Evolutionary conservation across 495 filamentous ascomycete species (phyloP).

Genomic region (Hypoxylon crocopeplum): DNA sequence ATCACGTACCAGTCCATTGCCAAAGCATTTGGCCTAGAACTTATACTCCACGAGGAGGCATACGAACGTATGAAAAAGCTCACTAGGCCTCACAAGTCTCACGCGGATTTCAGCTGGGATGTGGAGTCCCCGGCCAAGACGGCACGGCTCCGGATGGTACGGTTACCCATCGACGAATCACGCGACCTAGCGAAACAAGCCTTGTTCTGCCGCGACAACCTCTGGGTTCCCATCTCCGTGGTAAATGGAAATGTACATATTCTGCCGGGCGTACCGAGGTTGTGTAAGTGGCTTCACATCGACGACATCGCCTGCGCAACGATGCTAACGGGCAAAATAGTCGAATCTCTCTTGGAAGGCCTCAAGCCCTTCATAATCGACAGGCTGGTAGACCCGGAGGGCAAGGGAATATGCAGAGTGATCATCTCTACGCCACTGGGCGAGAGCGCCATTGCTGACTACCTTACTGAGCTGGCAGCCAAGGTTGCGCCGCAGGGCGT

Average conservation of each 20-base stretch:
- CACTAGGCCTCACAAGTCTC: slow-evolving; percentile 71
- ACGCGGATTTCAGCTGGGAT: slow-evolving; percentile 85
- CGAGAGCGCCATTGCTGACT: slow-evolving; percentile 84
- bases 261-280: slow-evolving; percentile 83
- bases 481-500: slow-evolving; percentile 74
- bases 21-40: slow-evolving; percentile 79
- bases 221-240: slow-evolving; percentile 89
- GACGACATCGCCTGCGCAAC: background rate
- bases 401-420: slow-evolving; percentile 77
- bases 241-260: slow-evolving; percentile 95
- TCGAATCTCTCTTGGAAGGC: slow-evolving; percentile 76
- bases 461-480: slow-evolving; percentile 77
- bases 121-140: slow-evolving; percentile 75
- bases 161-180: slow-evolving; percentile 75
- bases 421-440: slow-evolving; percentile 84
- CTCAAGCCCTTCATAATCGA: slow-evolving; percentile 73
- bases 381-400: slow-evolving; percentile 76
- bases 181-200: slow-evolving; percentile 67
- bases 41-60: slow-evolving; percentile 77
- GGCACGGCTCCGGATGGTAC: slow-evolving; percentile 88
- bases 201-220: slow-evolving; percentile 76
- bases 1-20: slow-evolving; percentile 96
- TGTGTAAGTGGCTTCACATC: slow-evolving; percentile 58
- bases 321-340: slow-evolving; percentile 33
- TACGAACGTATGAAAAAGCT: slow-evolving; percentile 83